Evolutionary conservation across 176 grass and related monocot species (phyloP).

Genomic region (Luzula sylvatica): DNA sequence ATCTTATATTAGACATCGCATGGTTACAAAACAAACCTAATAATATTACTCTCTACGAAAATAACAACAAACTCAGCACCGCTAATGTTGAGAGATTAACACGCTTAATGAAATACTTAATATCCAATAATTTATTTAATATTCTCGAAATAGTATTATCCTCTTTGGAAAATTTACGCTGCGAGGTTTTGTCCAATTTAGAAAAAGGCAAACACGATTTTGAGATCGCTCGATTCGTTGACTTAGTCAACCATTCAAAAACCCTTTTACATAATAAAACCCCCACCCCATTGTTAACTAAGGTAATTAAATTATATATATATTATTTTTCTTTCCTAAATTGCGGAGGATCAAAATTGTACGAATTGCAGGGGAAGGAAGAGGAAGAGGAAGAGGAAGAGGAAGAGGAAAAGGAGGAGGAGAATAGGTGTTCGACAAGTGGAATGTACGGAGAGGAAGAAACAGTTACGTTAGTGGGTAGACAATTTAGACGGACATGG

Average conservation of each 20-base stretch:
- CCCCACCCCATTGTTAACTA: constrained; percentile 23
- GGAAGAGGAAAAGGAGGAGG: not conserved
- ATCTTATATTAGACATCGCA: constrained; percentile 74
- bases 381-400: constrained; percentile 12
- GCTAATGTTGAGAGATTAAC: constrained; percentile 65
- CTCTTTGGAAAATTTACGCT: constrained; percentile 35
- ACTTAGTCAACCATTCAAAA: constrained; percentile 41
- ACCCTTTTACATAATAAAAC: constrained; percentile 30
- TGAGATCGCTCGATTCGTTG: constrained; percentile 46
- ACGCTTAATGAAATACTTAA: constrained; percentile 52
- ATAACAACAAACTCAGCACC: constrained; percentile 35
- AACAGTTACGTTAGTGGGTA: constrained; percentile 38
- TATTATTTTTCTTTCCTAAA: constrained; percentile 17
- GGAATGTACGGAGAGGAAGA: constrained; percentile 21
- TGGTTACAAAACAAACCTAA: constrained; percentile 66
- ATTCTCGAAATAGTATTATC: constrained; percentile 59
- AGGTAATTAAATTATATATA: constrained; percentile 36
- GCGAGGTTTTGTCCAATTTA: constrained; percentile 48
- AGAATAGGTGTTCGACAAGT: constrained; percentile 16
- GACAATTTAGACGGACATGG: constrained; percentile 20
- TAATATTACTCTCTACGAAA: constrained; percentile 31
- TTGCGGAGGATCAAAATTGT: not conserved
- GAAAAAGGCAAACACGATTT: constrained; percentile 42
- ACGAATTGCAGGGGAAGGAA: constrained; percentile 34
- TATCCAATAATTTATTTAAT: constrained; percentile 46